phyloP scores from a whole-genome alignment of 345 rosid genomes.

The Anastatica hierochuntica region DNA sequence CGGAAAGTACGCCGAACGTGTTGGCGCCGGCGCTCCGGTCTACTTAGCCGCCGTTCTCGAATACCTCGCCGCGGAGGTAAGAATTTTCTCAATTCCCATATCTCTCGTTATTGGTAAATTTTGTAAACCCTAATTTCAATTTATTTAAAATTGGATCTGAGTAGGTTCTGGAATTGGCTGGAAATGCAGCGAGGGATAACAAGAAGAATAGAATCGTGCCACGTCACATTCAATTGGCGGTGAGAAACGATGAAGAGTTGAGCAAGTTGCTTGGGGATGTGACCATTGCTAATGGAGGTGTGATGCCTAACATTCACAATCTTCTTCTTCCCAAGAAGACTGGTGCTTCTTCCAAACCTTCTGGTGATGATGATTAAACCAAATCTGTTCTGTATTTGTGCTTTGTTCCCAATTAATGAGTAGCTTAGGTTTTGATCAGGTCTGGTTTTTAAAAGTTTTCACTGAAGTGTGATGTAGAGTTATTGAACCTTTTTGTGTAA shows the following conservation, averaged over 20 bases:
- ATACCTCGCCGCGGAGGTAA: slow-evolving; percentile 93
- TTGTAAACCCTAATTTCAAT: background rate
- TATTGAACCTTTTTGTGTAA: too few species aligned
- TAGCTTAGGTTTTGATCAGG: too few species aligned
- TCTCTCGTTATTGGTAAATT: background rate
- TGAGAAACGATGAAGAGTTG: slow-evolving; percentile 84
- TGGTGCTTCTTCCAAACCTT: slow-evolving; percentile 33
- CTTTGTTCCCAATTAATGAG: background rate
- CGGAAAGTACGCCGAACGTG: slow-evolving; percentile 89
- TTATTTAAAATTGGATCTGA: background rate
- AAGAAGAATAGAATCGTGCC: slow-evolving; percentile 89
- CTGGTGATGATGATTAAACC: slow-evolving; percentile 51
- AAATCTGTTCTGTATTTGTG: background rate
- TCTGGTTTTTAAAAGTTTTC: too few species aligned
- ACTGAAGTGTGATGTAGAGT: too few species aligned
- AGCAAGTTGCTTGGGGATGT: background rate
- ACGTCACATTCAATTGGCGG: slow-evolving; percentile 80
- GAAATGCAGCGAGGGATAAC: slow-evolving; percentile 87
- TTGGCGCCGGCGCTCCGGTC: slow-evolving; percentile 94
- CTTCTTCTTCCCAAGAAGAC: slow-evolving; percentile 85
- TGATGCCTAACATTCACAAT: slow-evolving; percentile 55
- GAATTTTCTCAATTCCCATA: background rate
- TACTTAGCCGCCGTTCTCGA: slow-evolving; percentile 93
- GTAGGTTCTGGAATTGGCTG: slow-evolving; percentile 81
- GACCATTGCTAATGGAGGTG: background rate